Base-by-base conservation (phyloP, 2,329 filamentous ascomycete species). In the Alternaria incomplexa region DNA sequence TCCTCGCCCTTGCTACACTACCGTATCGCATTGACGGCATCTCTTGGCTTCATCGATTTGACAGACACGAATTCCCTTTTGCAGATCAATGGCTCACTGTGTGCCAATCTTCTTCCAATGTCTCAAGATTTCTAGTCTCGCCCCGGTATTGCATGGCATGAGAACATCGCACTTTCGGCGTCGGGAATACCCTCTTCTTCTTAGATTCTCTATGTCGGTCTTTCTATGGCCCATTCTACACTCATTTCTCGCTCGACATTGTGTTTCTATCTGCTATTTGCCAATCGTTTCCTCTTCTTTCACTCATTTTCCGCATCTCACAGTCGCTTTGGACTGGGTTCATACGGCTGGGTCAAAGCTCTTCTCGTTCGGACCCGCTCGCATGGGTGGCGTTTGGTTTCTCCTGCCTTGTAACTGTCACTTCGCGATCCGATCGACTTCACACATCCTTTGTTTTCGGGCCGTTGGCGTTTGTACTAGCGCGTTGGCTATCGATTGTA, bases 401-500 rank as follows among this genome's bases (percentile, higher is more conserved):
- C n/a, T 63, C 32, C 44, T 48, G 43, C 7, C 56, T 28, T 45
- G 22, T 36, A 26, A 15, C 25, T 58, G n/a, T 50, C 28, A 46
- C 43, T 63, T 61, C 30, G 43, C 56, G 13, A 26, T 58, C 22
- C 32, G 13, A 23, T 44, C 48, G 26, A 9, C 32, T 61, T 22
- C 48, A 51, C 30, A 15, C 28, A 50, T 50, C 17, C 7, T 30
- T 56, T 30, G 20, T 30, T 45, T 52, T 56, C 43, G 43, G 40
- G 48, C 58, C 47, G 57, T 53, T 53, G 43, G 20, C 52, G 56
- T 58, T 43, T 60, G 56, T 23, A 40, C 61, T 61, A 58, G 61
- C 65, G 56, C 61, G 47, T 58, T 69, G 63, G 58, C 63, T 55
- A 64, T 44, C 30, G 54, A 51, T 53, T 55, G 52, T 47, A 62